Evolutionary conservation across 257 asterid genomes (phyloP), one percentile per base, ranked within the genome.

Genomic region (Henckelia pumila): DNA sequence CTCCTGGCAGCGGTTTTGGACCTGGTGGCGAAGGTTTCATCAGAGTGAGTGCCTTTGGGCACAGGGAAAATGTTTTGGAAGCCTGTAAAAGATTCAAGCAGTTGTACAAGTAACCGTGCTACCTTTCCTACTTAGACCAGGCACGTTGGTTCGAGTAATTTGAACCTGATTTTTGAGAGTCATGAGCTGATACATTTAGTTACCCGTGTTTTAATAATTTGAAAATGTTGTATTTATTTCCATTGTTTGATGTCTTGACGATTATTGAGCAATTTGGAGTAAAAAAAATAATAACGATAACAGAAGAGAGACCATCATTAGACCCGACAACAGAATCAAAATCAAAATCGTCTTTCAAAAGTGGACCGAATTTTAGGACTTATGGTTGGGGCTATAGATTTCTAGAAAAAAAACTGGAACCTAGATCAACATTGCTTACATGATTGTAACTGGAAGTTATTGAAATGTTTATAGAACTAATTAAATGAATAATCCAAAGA

Each of bases 1-100:
- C 99, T 56, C 99, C 99, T 3, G 97, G 97, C 40, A 93, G 97
- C 63, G 99, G 99, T 21, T 93, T 93, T 23, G 99, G 99, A 70
- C 97, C 99, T 28, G 96, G 83, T 8, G 99, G 99, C 19, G 97
- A 93, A 82, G 95, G 99, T 55, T 93, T 93, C 53, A 78, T 93
- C 32, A 73, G 99, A 77, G 96, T 93, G 35, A 90, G 97, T 60
- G 95, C 99, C 47, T 93, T 93, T 26, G 99, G 96, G 28, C 95
- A 90, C 76, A 76, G 96, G 84, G 86, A 81, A 24, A 93, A 93
- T 47, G 99, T 93, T 49, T 30, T 90, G 75, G 97, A 90, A 80
- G 99, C 99, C 47, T 88, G 99, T 66, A 81, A 87, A 82, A 90
- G 97, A 86, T 93, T 93, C 88, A 88, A 82, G 89, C 88, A 86